Evolutionary conservation across 2,329 filamentous ascomycete genomes (phyloP).

Genomic region (Penicillium sp.): DNA sequence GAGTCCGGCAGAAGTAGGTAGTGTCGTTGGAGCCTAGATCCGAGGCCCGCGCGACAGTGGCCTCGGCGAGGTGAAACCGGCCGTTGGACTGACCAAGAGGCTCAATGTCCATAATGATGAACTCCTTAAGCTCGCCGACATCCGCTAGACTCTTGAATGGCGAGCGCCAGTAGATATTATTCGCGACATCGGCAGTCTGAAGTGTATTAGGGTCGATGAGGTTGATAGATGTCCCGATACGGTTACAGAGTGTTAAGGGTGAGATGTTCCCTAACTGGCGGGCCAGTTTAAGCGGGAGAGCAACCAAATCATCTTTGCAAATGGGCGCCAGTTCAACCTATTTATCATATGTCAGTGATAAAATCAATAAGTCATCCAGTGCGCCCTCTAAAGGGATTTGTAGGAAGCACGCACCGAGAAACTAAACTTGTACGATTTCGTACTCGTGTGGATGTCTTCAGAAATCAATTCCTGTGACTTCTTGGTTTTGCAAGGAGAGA

Average conservation of each 20-base stretch:
- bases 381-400: too few species aligned
- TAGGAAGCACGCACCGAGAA: too few species aligned
- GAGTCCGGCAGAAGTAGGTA: conserved; percentile 86
- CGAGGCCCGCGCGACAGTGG: conserved; percentile 78
- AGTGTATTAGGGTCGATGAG: conserved; percentile 87
- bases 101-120: conserved; percentile 93
- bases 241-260: conserved; percentile 79
- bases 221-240: conserved; percentile 85
- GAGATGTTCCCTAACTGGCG: conserved; percentile 84
- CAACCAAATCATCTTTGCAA: conserved; percentile 97
- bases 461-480: conserved; percentile 93
- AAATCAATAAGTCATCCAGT: too few species aligned
- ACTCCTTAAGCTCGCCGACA: conserved; percentile 80
- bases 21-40: conserved; percentile 84
- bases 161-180: conserved; percentile 82
- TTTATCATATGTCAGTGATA: too few species aligned
- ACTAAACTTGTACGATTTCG: conserved; percentile 91
- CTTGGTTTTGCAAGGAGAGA: conserved; percentile 74
- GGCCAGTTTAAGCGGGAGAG: conserved; percentile 82
- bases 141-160: conserved; percentile 84
- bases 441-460: conserved; percentile 84
- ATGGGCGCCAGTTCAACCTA: conserved; percentile 80
- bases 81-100: conserved; percentile 71
- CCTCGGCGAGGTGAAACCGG: conserved; percentile 80
- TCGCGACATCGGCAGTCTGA: conserved; percentile 80